These are phyloP conservation scores for Solanum rostratum DNA, from an alignment of 257 asterid genomes.

Conservation along the genomic window DNA sequence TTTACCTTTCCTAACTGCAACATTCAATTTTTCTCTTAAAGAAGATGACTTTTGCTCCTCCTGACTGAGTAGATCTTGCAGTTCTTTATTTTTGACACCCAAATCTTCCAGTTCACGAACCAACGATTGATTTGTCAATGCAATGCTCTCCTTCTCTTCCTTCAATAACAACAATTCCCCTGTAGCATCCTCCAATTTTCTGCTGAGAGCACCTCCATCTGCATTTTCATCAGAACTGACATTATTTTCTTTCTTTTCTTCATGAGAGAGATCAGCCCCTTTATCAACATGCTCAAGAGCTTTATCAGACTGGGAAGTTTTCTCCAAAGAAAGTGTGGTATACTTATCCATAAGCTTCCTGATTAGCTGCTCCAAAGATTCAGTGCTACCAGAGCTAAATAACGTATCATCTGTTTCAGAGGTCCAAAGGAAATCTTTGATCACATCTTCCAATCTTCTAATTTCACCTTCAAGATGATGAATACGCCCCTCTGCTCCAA, in stretches of 20 bases:
- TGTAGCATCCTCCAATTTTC: slow-evolving; percentile 29
- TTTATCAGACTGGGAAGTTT: slow-evolving; percentile 25
- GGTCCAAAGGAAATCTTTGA: slow-evolving; percentile 48
- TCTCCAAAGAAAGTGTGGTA: slow-evolving; percentile 24
- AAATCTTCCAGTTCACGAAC: slow-evolving; percentile 37
- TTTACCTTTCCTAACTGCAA: slow-evolving; percentile 92
- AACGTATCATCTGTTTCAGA: slow-evolving; percentile 33
- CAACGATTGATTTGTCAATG: slow-evolving; percentile 36
- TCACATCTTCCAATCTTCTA: slow-evolving; percentile 48
- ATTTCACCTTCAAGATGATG: slow-evolving; percentile 36
- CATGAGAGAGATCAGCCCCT: slow-evolving; percentile 19
- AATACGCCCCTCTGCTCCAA: slow-evolving; percentile 39
- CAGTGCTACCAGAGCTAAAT: slow-evolving; percentile 35
- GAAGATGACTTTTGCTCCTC: slow-evolving; percentile 80
- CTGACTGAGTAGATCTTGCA: slow-evolving; percentile 55
- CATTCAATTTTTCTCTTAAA: slow-evolving; percentile 75
- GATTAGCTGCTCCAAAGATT: slow-evolving; percentile 45
- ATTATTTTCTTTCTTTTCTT: slow-evolving; percentile 7
- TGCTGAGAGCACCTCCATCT: slow-evolving; percentile 25
- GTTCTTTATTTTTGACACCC: slow-evolving; percentile 43
- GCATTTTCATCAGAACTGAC: slow-evolving; percentile 29
- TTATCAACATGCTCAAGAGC: slow-evolving; percentile 26
- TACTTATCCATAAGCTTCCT: slow-evolving; percentile 53
- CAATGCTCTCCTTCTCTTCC: slow-evolving; percentile 53
- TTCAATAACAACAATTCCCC: slow-evolving; percentile 42